Evolutionary conservation across 805 yeast genomes (phyloP), one percentile per base, ranked within the genome.

Genomic region (Spathaspora boniae): DNA sequence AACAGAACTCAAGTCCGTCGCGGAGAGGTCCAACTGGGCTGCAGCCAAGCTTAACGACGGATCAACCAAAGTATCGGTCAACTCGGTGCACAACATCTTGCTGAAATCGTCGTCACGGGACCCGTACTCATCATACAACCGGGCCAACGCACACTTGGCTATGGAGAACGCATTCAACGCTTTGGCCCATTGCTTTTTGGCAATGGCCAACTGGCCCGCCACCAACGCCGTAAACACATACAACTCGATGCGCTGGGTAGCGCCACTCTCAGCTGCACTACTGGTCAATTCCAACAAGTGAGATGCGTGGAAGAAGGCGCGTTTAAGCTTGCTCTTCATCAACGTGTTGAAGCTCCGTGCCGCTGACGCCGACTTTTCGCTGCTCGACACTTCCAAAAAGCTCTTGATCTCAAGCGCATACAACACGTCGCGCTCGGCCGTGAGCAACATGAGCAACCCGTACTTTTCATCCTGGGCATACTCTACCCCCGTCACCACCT

Each of bases 351-450:
- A 33, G 11, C 31, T 15, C n/a, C n/a, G n/a, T n/a, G n/a, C n/a
- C 45, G 49, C 56, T 40, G 80, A 73, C 36, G 72, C 72, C 54
- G 53, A 66, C 45, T 63, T 53, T 22, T 60, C 62, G 6, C 75
- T 68, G 9, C 71, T 65, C 40, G 74, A 72, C 26, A 77, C 68
- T 42, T 77, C 86, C 41, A 77, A 56, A 31, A 71, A 56, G 8
- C 72, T 60, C 41, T 75, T 74, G 35, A 79, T 67, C 56, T 82
- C 88, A 54, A 78, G 70, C 1, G 89, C 82, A 46, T 72, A 76
- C 20, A 86, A 68, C 52, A 80, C 64, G 46, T 86, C 85, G 52
- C 96, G 74, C 58, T 93, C 98, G 1, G 83, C 79, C n/a, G 73
- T 71, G 38, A 78, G 65, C 16, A 88, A 62, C n/a, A 78, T 56